A percentile compares a stretch with the other conserved stretches of the same genome.
Evolutionary conservation across 192 early-diverging fungal genomes (phyloP).

Genomic region (Physocladia obscura): DNA sequence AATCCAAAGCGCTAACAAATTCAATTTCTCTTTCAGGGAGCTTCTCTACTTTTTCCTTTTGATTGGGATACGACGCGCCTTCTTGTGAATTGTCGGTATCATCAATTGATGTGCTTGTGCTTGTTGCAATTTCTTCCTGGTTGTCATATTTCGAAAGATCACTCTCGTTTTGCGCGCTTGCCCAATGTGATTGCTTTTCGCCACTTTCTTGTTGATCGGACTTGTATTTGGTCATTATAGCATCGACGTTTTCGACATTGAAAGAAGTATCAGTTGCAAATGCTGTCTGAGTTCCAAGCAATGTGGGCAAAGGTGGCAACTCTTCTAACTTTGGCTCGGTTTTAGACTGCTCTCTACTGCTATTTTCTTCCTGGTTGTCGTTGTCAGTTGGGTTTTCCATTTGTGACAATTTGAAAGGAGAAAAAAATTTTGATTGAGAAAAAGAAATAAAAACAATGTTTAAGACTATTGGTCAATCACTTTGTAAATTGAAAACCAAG

Average conservation of each 20-base stretch:
- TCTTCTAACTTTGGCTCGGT: too few relatives aligned
- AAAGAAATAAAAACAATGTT: too few relatives aligned
- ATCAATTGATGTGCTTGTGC: background rate
- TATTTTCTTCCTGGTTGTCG: too few relatives aligned
- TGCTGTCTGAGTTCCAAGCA: background rate
- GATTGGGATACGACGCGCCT: background rate
- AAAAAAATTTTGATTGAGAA: too few relatives aligned
- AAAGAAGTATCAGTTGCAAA: background rate
- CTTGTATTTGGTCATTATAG: slow-evolving; percentile 24
- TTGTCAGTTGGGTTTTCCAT: too few relatives aligned
- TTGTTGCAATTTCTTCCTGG: background rate
- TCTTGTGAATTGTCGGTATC: background rate
- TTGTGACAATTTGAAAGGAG: too few relatives aligned
- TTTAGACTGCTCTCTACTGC: too few relatives aligned
- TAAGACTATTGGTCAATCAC: too few relatives aligned
- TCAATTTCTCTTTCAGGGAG: background rate
- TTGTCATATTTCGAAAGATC: slow-evolving; percentile 22
- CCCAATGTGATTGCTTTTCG: slow-evolving; percentile 11
- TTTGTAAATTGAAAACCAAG: background rate
- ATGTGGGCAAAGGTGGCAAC: too few relatives aligned
- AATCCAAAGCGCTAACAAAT: background rate
- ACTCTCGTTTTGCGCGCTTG: background rate
- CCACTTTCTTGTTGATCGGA: background rate
- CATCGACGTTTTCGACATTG: slow-evolving; percentile 19
- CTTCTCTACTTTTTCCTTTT: too few relatives aligned